Conservation (phyloP, 2,329 filamentous ascomycete genomes). For the Paecilomyces fulvus region DNA sequence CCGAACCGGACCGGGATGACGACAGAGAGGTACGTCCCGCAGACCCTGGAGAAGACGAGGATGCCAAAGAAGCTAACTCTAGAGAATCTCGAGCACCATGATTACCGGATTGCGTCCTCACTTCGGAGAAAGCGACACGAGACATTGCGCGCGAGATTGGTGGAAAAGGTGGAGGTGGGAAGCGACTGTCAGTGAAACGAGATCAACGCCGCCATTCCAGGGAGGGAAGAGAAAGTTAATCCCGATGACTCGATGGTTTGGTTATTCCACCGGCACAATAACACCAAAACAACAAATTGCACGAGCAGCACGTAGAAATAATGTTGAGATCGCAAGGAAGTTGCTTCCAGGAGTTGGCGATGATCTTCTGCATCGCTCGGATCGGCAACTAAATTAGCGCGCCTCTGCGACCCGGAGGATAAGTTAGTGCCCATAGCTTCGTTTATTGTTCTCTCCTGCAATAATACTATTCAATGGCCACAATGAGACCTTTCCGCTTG, state of each 20-base stretch:
- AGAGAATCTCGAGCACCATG: conserved; percentile 71
- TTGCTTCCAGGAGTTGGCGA: not conserved
- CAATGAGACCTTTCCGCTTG: not conserved
- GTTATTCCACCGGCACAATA: not conserved
- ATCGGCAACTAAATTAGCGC: not conserved
- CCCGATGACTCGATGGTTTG: not conserved
- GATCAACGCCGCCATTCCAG: conserved; percentile 6
- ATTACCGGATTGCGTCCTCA: conserved; percentile 17
- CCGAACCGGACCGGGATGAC: conserved; percentile 73
- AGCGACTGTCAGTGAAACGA: conserved; percentile 1
- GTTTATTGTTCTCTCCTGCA: not conserved
- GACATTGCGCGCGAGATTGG: conserved; percentile 19
- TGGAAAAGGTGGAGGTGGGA: not conserved
- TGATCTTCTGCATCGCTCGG: not conserved
- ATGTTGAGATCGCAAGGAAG: not conserved
- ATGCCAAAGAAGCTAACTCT: conserved; percentile 90
- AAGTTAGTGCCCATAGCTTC: not conserved
- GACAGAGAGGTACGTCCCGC: conserved; percentile 57
- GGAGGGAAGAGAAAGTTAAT: not conserved
- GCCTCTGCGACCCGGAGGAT: not conserved
- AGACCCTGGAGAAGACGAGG: conserved; percentile 64
- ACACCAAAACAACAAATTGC: not conserved
- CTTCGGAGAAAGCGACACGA: conserved; percentile 21
- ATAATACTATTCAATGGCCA: not conserved
- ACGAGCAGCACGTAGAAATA: not conserved